Percentiles rank a stretch among this genome's conserved stretches.
phyloP scores from a whole-genome alignment of 345 rosid genomes.

The Clarkia xantiana region DNA sequence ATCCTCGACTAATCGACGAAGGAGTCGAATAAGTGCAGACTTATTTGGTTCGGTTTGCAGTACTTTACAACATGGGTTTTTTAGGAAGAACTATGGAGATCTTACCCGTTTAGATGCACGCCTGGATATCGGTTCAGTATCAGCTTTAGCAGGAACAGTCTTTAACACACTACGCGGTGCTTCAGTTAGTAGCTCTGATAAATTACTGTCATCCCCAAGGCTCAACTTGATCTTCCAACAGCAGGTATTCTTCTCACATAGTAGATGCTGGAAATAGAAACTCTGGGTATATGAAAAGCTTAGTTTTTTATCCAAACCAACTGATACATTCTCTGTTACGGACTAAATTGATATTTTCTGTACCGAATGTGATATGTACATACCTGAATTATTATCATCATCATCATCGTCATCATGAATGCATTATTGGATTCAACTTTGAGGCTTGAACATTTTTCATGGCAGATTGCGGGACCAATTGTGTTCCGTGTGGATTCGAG shows the following conservation, averaged over 20 bases:
- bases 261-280: neutral
- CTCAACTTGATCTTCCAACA: conserved; percentile 66
- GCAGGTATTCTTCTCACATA: conserved; percentile 37
- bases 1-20: conserved; percentile 14
- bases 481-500: conserved; percentile 50
- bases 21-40: conserved; percentile 49
- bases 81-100: conserved; percentile 50
- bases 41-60: conserved; percentile 66
- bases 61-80: conserved; percentile 56
- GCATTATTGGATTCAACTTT: no score
- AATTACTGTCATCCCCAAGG: conserved; percentile 42
- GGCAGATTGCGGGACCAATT: conserved; percentile 66
- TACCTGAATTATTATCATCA: no score
- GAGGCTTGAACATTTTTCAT: neutral
- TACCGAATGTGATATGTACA: no score
- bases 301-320: neutral
- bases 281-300: neutral
- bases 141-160: conserved; percentile 37
- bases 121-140: conserved; percentile 47
- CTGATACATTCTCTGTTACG: no score
- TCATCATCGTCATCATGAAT: no score
- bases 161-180: conserved; percentile 26
- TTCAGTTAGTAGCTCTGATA: conserved; percentile 21
- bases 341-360: no score
- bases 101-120: conserved; percentile 72